Base-by-base conservation (phyloP, 495 filamentous ascomycete species). In the Daldinia concentrica region DNA sequence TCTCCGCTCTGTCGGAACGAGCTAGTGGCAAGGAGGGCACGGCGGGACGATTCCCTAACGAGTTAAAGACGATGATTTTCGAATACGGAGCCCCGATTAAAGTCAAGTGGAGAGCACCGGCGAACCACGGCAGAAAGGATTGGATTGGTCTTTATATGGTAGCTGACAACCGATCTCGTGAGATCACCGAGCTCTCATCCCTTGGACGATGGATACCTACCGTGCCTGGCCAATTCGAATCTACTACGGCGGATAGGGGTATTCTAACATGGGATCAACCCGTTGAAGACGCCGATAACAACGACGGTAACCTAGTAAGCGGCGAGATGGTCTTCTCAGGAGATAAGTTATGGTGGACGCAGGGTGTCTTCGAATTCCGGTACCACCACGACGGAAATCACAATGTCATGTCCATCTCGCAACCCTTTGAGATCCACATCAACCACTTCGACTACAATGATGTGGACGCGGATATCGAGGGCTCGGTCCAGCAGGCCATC, bases 91-190 rank as follows among this genome's bases (percentile, higher is more conserved):
- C 94, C 11, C 93, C 95, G 12, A 92, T 99, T 79, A 91, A 87
- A 71, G 92, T 99, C 70, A 90, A 88, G 73, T 99, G 95, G 95
- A 93, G 89, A 17, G 96, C 95, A 0, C 95, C 95, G 1, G 84
- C 90, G 58, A 94, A 94, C 74, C 95, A 98, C 81, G 91, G 90
- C 83, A 95, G 91, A 76, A 92, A 90, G 70, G 95, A 99, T 79
- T 99, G 95, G 95, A 88, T 99, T 57, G 95, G 94, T 19, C 83
- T 99, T 6, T 99, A 98, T 82, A 92, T 91, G 83, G 91, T 99
- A 22, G 93, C 92, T 4, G 96, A 98, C 78, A 98, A 98, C 76
- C 87, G 89, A 4, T 94, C 91, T 24, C 87, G 95, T 45, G 92
- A 97, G 50, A 81, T 90, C 26, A 95, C 95, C 26, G 87, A 90